Evolutionary conservation across 768 basidiomycete genomes (phyloP).

Genomic region (Phlegmacium glaucopus): DNA sequence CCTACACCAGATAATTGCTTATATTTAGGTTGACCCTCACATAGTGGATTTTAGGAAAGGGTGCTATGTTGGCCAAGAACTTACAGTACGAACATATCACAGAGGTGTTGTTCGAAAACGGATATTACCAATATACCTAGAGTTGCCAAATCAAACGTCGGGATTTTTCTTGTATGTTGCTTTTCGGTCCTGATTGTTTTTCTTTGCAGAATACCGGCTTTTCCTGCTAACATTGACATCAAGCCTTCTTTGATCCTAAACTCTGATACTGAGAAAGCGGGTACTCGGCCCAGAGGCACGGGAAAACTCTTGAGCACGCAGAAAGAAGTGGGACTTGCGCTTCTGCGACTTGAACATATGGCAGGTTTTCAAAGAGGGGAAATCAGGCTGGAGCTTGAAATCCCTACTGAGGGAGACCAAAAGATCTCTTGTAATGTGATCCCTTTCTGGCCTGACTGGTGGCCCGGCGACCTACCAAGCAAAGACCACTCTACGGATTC

Average conservation of each 20-base stretch:
- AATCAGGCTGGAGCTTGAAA: conserved; percentile 37
- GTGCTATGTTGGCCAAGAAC: conserved; percentile 96
- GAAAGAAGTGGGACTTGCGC: conserved; percentile 66
- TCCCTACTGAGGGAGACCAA: conserved; percentile 23
- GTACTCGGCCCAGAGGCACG: conserved; percentile 62
- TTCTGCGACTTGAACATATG: conserved; percentile 78
- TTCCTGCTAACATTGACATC: conserved; percentile 31
- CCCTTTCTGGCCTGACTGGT: conserved; percentile 71
- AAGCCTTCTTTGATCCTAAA: conserved; percentile 15
- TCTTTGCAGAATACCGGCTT: conserved; percentile 11
- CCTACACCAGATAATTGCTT: conserved; percentile 1
- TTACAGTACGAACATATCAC: conserved; percentile 95
- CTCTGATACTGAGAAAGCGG: conserved; percentile 12
- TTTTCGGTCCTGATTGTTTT: background rate
- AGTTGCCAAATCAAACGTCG: conserved; percentile 34
- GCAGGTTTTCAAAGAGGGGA: conserved; percentile 49
- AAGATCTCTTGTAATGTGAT: conserved; percentile 38
- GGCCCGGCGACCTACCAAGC: conserved; percentile 33
- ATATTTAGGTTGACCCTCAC: conserved; percentile 8
- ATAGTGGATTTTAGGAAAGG: conserved; percentile 94
- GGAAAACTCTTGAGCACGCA: conserved; percentile 70
- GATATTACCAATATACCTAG: conserved; percentile 74
- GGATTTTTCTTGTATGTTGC: conserved; percentile 8
- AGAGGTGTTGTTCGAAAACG: conserved; percentile 90
- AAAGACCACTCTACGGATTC: conserved; percentile 5